phyloP scores from a whole-genome alignment of 2,329 filamentous ascomycete species.

The Chrysoporthe puriensis region DNA sequence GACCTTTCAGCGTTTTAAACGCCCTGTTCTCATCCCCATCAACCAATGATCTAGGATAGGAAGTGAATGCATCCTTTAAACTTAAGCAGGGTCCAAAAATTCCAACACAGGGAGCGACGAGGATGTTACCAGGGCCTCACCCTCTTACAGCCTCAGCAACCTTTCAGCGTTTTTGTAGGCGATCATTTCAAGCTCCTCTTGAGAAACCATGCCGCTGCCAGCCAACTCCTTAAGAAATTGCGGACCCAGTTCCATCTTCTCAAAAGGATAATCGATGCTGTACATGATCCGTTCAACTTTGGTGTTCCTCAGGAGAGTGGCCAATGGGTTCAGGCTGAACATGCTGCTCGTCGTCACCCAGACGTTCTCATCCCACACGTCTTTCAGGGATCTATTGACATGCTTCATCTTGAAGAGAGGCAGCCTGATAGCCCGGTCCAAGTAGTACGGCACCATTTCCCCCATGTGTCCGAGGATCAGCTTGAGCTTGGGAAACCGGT shows the following conservation, averaged over 20 bases:
- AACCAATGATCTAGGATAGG: too few relatives aligned
- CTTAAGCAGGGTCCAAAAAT: too few relatives aligned
- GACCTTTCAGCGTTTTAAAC: too few relatives aligned
- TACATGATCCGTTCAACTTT: constrained; percentile 9
- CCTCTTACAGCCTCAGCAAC: not conserved
- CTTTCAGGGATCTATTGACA: constrained; percentile 7
- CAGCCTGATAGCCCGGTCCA: constrained; percentile 47
- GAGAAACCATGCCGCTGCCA: constrained; percentile 1
- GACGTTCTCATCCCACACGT: constrained; percentile 16
- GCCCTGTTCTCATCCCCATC: too few relatives aligned
- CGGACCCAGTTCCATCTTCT: constrained; percentile 4
- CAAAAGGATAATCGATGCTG: constrained; percentile 13
- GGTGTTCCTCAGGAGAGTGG: constrained; percentile 7
- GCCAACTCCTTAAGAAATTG: constrained; percentile 1
- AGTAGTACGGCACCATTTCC: constrained; percentile 57
- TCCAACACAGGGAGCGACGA: too few relatives aligned
- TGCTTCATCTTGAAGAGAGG: constrained; percentile 36
- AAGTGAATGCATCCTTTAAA: too few relatives aligned
- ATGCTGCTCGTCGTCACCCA: constrained; percentile 19
- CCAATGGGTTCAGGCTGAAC: constrained; percentile 11
- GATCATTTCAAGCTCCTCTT: constrained; percentile 10
- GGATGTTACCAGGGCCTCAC: too few relatives aligned
- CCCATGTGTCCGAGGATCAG: constrained; percentile 58
- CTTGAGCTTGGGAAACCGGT: constrained; percentile 56
- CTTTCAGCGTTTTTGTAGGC: constrained; percentile 5